Percentiles rank a stretch among this genome's conserved stretches.
phyloP scores from a whole-genome alignment of 352 stramenopile species.

The Hyaloperonospora brassicae region DNA sequence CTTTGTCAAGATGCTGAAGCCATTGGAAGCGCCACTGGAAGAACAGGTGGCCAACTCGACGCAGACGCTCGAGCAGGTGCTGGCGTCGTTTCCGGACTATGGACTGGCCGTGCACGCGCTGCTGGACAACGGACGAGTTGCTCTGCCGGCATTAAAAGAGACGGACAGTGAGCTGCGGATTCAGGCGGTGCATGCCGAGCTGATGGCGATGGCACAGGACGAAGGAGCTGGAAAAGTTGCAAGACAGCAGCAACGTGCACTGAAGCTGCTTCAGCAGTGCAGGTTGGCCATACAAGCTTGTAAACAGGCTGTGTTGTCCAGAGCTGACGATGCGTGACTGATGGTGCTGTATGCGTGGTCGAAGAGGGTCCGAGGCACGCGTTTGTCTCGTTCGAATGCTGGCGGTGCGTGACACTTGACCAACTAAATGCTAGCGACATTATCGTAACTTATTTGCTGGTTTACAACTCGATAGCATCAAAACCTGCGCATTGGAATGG shows the following conservation, averaged over 20 bases:
- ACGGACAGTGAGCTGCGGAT: slow-evolving; percentile 29
- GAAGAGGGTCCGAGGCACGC: slow-evolving; percentile 47
- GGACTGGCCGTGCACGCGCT: slow-evolving; percentile 42
- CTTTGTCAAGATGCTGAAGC: slow-evolving; percentile 50
- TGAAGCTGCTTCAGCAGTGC: slow-evolving; percentile 49
- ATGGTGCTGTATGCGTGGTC: neutral
- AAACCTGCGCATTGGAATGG: slow-evolving; percentile 74
- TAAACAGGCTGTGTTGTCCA: no score
- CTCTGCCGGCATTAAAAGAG: slow-evolving; percentile 6
- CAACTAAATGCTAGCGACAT: neutral
- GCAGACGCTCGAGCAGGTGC: slow-evolving; percentile 25
- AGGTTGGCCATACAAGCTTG: slow-evolving; percentile 10
- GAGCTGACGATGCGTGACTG: no score
- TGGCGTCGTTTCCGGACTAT: slow-evolving; percentile 44
- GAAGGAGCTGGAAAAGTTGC: slow-evolving; percentile 44
- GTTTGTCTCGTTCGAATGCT: slow-evolving; percentile 63
- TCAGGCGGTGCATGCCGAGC: slow-evolving; percentile 39
- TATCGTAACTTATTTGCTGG: slow-evolving; percentile 5
- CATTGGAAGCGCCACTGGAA: slow-evolving; percentile 22
- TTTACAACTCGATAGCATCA: slow-evolving; percentile 44
- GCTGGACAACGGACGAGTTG: slow-evolving; percentile 30
- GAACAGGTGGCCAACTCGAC: slow-evolving; percentile 4
- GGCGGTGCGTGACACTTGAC: slow-evolving; percentile 34
- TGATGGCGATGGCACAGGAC: slow-evolving; percentile 50
- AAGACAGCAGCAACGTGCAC: slow-evolving; percentile 54